Base-by-base conservation (phyloP, 176 grass and related monocot genomes). In the Oryza punctata region DNA sequence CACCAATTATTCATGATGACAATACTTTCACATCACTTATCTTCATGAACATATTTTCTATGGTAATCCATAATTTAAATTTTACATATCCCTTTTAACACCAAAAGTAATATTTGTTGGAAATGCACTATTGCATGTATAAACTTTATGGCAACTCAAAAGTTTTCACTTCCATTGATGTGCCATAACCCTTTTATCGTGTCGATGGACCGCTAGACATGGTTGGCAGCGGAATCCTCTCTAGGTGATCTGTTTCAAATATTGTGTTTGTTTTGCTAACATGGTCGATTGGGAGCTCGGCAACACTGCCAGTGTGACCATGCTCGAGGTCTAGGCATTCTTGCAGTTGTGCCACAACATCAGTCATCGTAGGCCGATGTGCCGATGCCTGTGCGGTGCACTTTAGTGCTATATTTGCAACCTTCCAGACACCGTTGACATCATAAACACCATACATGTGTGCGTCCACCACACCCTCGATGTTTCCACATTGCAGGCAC, bases 401-500 rank as follows among this genome's bases (percentile, higher is more conserved):
- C n/a, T 72, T 82, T 27, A 88, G 71, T 3, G 79, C 85, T 9
- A 82, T 46, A 9, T 82, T 71, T n/a, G 78, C 63, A 67, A 45
- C 64, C 60, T 77, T 82, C 85, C 85, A 88, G 3, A 88, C 32
- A 3, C 77, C 65, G 14, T 88, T 88, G n/a, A 88, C 60, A 60
- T 88, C 72, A 40, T 88, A 82, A 13, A 70, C 63, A 1, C 70
- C 78, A 15, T 70, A 18, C 85, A 88, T 82, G 32, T 63, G 54
- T 10, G 30, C 44, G 57, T 88, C 85, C 54, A 88, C 79, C 12
- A 88, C 72, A 18, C 63, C 69, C 63, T 88, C 85, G 16, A 88
- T 88, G 85, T 82, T 88, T 1, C 85, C 78, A 10, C 5, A 67
- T 0, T 72, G 10, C 2, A 88, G 33, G 38, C 46, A 65, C 5